phyloP scores from a whole-genome alignment of 2,329 filamentous ascomycete species.

The Rhynchosporium secalis region DNA sequence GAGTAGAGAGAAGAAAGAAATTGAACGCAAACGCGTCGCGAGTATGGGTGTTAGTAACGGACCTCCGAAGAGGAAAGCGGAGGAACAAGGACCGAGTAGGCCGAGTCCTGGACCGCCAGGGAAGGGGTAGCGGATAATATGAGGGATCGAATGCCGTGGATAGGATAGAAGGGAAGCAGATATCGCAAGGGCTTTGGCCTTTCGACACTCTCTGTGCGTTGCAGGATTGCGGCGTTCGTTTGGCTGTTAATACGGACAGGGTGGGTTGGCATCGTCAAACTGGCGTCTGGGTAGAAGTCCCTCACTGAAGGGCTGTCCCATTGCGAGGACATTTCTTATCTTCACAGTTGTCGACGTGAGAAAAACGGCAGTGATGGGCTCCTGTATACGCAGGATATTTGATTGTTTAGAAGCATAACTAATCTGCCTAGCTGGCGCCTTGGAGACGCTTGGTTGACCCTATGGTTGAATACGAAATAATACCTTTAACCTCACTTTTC shows the following conservation, averaged over 20 bases:
- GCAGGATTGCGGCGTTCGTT: slow-evolving; percentile 11
- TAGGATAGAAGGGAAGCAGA: background rate
- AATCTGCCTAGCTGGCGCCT: no score
- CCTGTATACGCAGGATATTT: no score
- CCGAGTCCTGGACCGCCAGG: slow-evolving; percentile 35
- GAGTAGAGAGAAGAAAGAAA: slow-evolving; percentile 26
- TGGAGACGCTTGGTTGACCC: background rate
- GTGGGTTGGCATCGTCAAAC: slow-evolving; percentile 1
- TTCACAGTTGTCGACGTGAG: background rate
- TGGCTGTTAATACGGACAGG: background rate
- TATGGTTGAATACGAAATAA: slow-evolving; percentile 9
- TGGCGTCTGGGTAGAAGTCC: slow-evolving; percentile 13
- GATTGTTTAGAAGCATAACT: no score
- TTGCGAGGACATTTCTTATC: background rate
- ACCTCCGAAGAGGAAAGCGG: slow-evolving; percentile 34
- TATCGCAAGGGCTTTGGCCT: background rate
- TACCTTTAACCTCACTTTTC: background rate
- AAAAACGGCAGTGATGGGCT: background rate
- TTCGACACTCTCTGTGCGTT: slow-evolving; percentile 3
- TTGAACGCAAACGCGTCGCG: slow-evolving; percentile 24
- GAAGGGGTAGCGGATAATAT: background rate
- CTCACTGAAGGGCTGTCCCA: slow-evolving; percentile 3
- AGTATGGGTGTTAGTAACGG: slow-evolving; percentile 20
- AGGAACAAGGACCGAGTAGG: slow-evolving; percentile 33
- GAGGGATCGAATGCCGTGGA: no score